Evolutionary conservation across 768 basidiomycete genomes (phyloP), one percentile per base, ranked within the genome.

Genomic region (Mycena crocata): DNA sequence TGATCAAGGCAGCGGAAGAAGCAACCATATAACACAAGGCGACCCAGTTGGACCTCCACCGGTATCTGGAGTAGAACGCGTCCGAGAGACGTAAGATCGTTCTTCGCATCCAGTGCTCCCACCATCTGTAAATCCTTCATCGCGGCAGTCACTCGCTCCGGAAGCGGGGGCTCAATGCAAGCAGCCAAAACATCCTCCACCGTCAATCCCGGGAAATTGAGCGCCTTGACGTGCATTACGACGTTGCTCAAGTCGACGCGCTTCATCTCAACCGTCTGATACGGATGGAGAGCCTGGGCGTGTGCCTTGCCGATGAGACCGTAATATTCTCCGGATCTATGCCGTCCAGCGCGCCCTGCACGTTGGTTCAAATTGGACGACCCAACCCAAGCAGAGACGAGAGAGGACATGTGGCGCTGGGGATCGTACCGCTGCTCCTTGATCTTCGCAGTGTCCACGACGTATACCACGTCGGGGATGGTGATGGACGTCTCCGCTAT

Each of bases 211-310:
- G 94, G 93, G 75, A 98, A 92, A 75, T 94, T 90, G 37, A 98
- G 85, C 12, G 95, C 95, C 74, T 97, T 98, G 77, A 98, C 88
- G 75, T 96, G 96, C 96, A 98, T 98, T 19, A 97, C 94, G 50
- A 96, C 91, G 73, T 95, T 95, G 72, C 89, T 93, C 71, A 97
- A 76, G 77, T 96, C 95, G 15, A 91, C 88, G 35, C 95, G 86
- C 75, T 94, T 94, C 95, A 98, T 98, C 82, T 98, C 96, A 39
- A 98, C 96, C 1, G 90, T 90, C 76, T 96, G 95, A 74, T 97
- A 91, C 30, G 93, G 86, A 56, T 88, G 84, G 50, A 98, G 83
- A 14, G 81, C 78, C 19, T 81, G 80, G 3, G 90, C 87, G 57
- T 90, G 89, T 17, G 81, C 78, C 62, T 84, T 84, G 52, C 93